Evolutionary conservation across 345 rosid species (phyloP).

Genomic region (Bruguiera gymnorhiza): DNA sequence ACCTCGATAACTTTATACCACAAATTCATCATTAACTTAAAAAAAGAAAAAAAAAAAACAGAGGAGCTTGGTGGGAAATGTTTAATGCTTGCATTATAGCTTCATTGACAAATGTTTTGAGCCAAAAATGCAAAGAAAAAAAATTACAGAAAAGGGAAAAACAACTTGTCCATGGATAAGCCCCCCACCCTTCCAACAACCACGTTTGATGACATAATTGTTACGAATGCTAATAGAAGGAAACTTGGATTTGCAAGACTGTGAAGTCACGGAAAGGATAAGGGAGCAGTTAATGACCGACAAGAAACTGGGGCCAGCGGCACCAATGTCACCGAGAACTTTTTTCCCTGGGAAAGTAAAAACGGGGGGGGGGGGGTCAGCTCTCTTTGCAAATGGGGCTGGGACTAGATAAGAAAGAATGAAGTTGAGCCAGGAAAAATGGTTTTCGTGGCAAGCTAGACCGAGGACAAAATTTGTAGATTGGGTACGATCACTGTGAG

Average conservation of each 20-base stretch:
- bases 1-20: too few relatives aligned
- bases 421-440: background rate
- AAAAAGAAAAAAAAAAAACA: background rate
- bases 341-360: background rate
- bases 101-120: too few relatives aligned
- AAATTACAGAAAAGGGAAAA: too few relatives aligned
- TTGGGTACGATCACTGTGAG: background rate
- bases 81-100: too few relatives aligned
- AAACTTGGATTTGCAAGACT: background rate
- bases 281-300: constrained; percentile 5
- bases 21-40: too few relatives aligned
- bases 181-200: background rate
- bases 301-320: background rate
- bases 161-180: background rate
- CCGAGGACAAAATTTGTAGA: background rate
- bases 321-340: background rate
- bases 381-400: background rate
- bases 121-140: too few relatives aligned
- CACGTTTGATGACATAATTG: background rate
- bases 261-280: background rate
- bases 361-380: background rate
- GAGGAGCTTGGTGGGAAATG: background rate
- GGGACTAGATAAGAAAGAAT: background rate
- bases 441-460: background rate
- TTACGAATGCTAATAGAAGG: background rate